A percentile compares a stretch with the other conserved stretches of the same genome.
Conservation (phyloP, 2,329 filamentous ascomycete species). For the Cadophora sp. region DNA sequence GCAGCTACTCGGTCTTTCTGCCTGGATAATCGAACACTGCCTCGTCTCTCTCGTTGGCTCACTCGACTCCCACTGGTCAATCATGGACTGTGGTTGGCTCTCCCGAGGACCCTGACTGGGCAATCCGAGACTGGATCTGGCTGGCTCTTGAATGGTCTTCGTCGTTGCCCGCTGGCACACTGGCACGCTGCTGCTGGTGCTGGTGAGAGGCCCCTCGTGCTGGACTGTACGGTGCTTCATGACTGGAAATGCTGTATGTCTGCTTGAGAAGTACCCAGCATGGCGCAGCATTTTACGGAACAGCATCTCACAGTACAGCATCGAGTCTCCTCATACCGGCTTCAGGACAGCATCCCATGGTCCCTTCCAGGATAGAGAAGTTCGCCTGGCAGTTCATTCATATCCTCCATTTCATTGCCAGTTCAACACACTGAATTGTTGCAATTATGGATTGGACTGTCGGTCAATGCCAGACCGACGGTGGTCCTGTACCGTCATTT, state of each 20-base stretch:
- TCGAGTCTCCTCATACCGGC: neutral
- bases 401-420: neutral
- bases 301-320: neutral
- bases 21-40: neutral
- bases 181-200: neutral
- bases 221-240: constrained; percentile 6
- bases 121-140: constrained; percentile 1
- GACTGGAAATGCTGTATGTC: constrained; percentile 12
- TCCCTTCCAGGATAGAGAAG: neutral
- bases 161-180: neutral
- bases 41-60: neutral
- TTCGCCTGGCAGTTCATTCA: neutral
- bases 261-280: constrained; percentile 2
- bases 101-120: neutral
- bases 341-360: neutral
- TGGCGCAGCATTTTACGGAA: neutral
- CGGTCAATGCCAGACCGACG: constrained; percentile 9
- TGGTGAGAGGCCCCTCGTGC: constrained; percentile 12
- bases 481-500: constrained; percentile 13
- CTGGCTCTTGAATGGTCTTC: constrained; percentile 10
- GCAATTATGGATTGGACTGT: neutral
- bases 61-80: constrained; percentile 1
- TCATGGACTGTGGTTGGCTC: constrained; percentile 8
- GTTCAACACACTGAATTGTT: neutral
- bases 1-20: constrained; percentile 14